Evolutionary conservation across 2,329 filamentous ascomycete genomes (phyloP), one percentile per base, ranked within the genome.

Genomic region (Emmonsia crescens): DNA sequence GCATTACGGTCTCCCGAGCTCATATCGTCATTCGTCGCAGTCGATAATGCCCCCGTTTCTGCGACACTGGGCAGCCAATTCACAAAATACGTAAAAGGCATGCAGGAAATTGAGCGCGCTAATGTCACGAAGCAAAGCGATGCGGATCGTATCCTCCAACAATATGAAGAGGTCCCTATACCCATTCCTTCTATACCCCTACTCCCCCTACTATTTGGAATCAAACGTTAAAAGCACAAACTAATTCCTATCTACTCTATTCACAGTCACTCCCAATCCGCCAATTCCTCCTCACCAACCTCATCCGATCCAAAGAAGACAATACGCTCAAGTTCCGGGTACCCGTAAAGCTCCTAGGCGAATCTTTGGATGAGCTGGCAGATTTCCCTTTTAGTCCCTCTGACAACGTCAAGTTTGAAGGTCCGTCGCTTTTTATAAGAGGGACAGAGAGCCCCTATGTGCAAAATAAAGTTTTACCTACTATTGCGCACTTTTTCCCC

Each of bases 241-340:
- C 51, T 63, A 63, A 61, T 64, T 64, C 56, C 61, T 68, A 14
- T 24, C 33, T 36, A 29, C 54, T 21, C 8, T 40, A 29, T 66
- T 60, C 38, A 63, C n/a, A 85, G 79, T 85, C 87, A 16, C 74
- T 95, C 4, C 79, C 86, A 0, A 87, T 99, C 66, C 87, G 94
- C 2, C 92, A 96, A 71, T 99, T 97, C 74, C 82, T 99, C 19
- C 83, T 99, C 0, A 90, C 89, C 12, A 99, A 97, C 72, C 79
- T 97, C 46, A 75, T 88, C 66, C 83, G 52, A 5, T 69, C 74
- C 2, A 70, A 74, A 21, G 76, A 80, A 3, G 76, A 80, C 58
- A 79, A 82, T 59, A 78, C 78, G 2, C 82, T 88, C 68, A 86
- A 83, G 68, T 96, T 94, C 76, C 84, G 89, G 33, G 85, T 97